Conservation (phyloP, 495 filamentous ascomycete genomes). For the Sporormia fimetaria region DNA sequence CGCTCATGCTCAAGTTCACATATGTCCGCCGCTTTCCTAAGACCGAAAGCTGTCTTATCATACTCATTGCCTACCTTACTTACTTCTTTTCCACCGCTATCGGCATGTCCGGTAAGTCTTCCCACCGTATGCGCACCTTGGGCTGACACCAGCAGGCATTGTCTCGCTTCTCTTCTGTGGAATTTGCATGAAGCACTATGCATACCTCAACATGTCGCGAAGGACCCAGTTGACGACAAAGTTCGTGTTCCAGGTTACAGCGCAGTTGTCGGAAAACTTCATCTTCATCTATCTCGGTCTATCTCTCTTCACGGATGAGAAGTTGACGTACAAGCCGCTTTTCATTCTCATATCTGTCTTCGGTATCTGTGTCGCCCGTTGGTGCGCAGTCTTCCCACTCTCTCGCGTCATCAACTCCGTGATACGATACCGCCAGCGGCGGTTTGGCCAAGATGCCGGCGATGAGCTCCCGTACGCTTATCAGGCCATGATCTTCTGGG, state of each 20-base stretch:
- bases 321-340: conserved; percentile 85
- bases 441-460: conserved; percentile 63
- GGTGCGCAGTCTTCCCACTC: conserved; percentile 87
- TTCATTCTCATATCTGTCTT: conserved; percentile 86
- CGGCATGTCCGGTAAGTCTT: conserved; percentile 84
- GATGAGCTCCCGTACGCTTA: conserved; percentile 90
- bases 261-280: conserved; percentile 95
- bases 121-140: neutral
- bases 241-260: conserved; percentile 89
- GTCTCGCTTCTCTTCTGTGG: conserved; percentile 95
- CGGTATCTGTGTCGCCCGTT: conserved; percentile 83
- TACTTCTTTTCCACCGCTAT: conserved; percentile 96
- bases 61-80: conserved; percentile 86
- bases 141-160: conserved; percentile 53
- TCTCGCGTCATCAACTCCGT: conserved; percentile 87
- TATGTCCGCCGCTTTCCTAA: conserved; percentile 83
- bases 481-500: conserved; percentile 98
- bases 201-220: conserved; percentile 99
- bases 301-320: conserved; percentile 79
- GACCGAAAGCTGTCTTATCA: conserved; percentile 90
- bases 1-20: conserved; percentile 83
- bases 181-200: conserved; percentile 96
- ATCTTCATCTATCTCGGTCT: conserved; percentile 98
- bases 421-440: conserved; percentile 75
- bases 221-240: conserved; percentile 96